phyloP scores from a whole-genome alignment of 2,329 filamentous ascomycete genomes.

The Mycocentrospora acerina region DNA sequence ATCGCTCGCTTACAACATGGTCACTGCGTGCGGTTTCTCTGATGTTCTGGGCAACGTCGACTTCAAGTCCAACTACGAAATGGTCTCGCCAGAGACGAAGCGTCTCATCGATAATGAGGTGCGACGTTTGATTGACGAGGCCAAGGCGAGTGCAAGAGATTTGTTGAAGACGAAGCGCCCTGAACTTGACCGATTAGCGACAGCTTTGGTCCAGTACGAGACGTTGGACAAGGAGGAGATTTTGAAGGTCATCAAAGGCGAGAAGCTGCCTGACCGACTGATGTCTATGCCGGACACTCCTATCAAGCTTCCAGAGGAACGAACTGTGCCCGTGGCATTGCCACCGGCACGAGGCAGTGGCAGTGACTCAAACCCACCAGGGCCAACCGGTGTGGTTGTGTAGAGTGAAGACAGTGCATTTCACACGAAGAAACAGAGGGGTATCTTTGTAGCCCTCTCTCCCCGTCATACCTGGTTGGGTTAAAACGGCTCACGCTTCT shows the following conservation, averaged over 20 bases:
- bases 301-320: slow-evolving; percentile 66
- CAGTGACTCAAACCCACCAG: slow-evolving; percentile 13
- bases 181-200: slow-evolving; percentile 83
- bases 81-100: slow-evolving; percentile 83
- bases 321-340: slow-evolving; percentile 17
- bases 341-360: slow-evolving; percentile 20
- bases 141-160: slow-evolving; percentile 69
- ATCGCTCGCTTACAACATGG: slow-evolving; percentile 79
- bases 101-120: slow-evolving; percentile 87
- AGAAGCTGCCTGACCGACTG: slow-evolving; percentile 72
- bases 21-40: slow-evolving; percentile 89
- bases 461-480: not conserved
- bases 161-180: slow-evolving; percentile 74
- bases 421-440: slow-evolving; percentile 1
- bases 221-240: slow-evolving; percentile 88
- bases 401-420: slow-evolving; percentile 11
- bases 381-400: slow-evolving; percentile 17
- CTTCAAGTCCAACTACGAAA: slow-evolving; percentile 75
- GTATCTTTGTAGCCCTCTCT: slow-evolving; percentile 1
- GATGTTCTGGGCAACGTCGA: slow-evolving; percentile 86
- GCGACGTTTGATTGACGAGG: slow-evolving; percentile 78
- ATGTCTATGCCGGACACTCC: slow-evolving; percentile 58
- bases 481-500: not conserved
- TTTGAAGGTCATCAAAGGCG: slow-evolving; percentile 82
- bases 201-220: slow-evolving; percentile 92